phyloP scores from a whole-genome alignment of 2,329 filamentous ascomycete species.

The Colletotrichum sp. region DNA sequence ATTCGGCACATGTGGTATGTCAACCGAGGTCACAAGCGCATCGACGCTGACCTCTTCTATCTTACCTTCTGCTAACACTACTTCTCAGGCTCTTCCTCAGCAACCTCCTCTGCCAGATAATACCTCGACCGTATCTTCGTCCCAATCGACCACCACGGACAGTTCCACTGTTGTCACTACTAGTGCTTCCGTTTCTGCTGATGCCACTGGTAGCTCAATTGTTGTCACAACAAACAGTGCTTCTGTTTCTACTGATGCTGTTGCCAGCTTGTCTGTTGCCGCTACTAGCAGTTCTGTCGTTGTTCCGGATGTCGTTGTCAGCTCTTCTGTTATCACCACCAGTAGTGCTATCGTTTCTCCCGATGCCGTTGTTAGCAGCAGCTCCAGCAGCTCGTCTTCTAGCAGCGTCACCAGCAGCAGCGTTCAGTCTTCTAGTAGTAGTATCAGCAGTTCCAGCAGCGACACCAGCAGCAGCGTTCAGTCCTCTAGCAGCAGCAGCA shows the following conservation, averaged over 20 bases:
- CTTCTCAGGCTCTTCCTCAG: background rate
- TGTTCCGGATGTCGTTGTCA: background rate
- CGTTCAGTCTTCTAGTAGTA: background rate
- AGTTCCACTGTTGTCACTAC: background rate
- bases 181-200: background rate
- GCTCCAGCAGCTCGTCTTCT: background rate
- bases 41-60: background rate
- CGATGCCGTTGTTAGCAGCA: background rate
- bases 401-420: background rate
- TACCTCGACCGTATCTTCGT: background rate
- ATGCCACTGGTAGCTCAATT: background rate
- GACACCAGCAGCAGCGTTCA: background rate
- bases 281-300: background rate
- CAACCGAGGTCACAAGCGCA: background rate
- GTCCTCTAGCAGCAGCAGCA: background rate
- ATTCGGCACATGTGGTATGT: conserved; percentile 12
- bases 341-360: background rate
- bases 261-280: background rate
- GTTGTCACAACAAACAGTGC: background rate
- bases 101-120: background rate
- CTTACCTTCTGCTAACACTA: conserved; percentile 1
- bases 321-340: background rate
- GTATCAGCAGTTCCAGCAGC: background rate
- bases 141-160: background rate
- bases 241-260: background rate